Conservation (phyloP, 2,329 filamentous ascomycete species). For the Penicillium sp. region DNA sequence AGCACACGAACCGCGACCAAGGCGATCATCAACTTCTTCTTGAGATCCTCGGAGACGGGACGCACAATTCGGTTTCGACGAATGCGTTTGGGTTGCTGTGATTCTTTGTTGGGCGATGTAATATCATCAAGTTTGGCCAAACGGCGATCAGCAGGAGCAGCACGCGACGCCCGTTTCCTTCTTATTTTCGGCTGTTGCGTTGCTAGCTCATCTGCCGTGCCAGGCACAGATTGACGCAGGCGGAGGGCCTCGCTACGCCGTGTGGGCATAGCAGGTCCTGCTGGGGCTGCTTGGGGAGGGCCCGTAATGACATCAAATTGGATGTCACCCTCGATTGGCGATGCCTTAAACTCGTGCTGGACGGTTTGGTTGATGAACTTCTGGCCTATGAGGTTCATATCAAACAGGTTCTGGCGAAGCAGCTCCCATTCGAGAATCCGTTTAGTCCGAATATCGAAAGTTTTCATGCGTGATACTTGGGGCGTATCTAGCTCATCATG, state of each 20-base stretch:
- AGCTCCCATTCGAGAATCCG: conserved; percentile 40
- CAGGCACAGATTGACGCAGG: background rate
- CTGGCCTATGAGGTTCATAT: conserved; percentile 21
- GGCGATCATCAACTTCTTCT: conserved; percentile 40
- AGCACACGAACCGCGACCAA: conserved; percentile 46
- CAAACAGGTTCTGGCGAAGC: conserved; percentile 30
- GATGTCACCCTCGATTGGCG: conserved; percentile 33
- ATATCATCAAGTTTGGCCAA: conserved; percentile 27
- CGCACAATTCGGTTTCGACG: conserved; percentile 25
- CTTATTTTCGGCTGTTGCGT: background rate
- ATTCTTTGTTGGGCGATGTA: conserved; percentile 9
- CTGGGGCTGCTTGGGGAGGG: background rate
- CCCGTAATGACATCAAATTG: conserved; percentile 31
- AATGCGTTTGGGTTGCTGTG: conserved; percentile 13
- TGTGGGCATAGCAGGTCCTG: conserved; percentile 8
- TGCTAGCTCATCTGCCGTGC: background rate
- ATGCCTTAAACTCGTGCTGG: conserved; percentile 29
- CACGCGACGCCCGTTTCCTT: background rate
- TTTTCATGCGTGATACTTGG: conserved; percentile 21
- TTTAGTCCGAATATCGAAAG: conserved; percentile 33
- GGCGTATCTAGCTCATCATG: conserved; percentile 7
- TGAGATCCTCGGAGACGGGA: conserved; percentile 27
- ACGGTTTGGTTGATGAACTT: conserved; percentile 41
- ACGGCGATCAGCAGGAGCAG: conserved; percentile 21
- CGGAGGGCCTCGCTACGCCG: conserved; percentile 2